phyloP scores from a whole-genome alignment of 1,284 basidiomycete genomes.

The Anthracocystis walkeri region DNA sequence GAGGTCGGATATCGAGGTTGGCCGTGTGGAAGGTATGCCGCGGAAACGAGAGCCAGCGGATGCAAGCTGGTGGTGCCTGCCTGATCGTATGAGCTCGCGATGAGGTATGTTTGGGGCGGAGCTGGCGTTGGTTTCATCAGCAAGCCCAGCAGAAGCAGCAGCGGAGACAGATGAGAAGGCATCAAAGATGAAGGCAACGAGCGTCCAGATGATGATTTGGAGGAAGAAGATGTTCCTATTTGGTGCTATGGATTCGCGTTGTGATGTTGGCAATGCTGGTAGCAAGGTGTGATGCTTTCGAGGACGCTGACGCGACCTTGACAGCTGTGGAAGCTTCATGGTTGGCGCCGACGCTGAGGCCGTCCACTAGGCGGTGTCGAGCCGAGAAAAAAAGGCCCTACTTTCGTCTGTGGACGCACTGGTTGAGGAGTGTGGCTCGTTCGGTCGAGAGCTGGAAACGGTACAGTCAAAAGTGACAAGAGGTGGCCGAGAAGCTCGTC shows the following conservation, averaged over 20 bases:
- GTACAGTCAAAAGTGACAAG: too few species aligned
- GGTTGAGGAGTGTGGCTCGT: neutral
- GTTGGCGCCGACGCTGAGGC: constrained; percentile 24
- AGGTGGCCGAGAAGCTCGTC: constrained; percentile 11
- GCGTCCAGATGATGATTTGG: constrained; percentile 40
- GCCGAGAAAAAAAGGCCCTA: neutral
- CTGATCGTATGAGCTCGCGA: constrained; percentile 28
- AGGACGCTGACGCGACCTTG: constrained; percentile 31
- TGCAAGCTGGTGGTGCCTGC: constrained; percentile 18
- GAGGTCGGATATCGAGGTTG: constrained; percentile 70
- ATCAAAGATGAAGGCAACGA: constrained; percentile 30
- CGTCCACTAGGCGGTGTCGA: constrained; percentile 8
- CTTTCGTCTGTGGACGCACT: neutral
- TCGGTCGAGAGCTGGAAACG: neutral
- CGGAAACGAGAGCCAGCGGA: constrained; percentile 38
- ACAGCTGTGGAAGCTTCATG: constrained; percentile 33
- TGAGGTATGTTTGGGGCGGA: constrained; percentile 13
- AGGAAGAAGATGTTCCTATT: constrained; percentile 20
- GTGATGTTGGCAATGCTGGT: neutral
- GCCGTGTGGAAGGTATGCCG: constrained; percentile 24
- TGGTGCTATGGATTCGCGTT: neutral
- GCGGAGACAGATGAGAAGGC: constrained; percentile 15
- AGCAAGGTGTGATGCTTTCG: constrained; percentile 2
- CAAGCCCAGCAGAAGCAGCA: constrained; percentile 4
- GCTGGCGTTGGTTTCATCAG: constrained; percentile 26